Conservation (phyloP, 83 land plant genomes). For the Diphasiastrum complanatum region DNA sequence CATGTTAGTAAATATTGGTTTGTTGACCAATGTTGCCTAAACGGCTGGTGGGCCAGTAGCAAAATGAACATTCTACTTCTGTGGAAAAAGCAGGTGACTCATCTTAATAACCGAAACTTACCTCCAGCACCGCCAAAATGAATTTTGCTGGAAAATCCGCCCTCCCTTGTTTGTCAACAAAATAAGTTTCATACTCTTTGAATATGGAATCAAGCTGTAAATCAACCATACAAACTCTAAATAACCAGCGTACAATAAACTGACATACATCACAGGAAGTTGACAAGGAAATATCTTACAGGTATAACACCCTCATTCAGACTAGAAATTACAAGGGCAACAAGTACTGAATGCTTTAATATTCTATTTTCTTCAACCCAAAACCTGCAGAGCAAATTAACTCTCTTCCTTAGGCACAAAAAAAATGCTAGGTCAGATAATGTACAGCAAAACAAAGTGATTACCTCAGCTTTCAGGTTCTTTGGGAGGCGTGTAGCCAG, state of each 20-base stretch:
- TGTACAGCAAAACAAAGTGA: neutral
- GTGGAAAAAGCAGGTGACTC: no score
- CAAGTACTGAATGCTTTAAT: no score
- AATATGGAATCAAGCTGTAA: slow-evolving; percentile 70
- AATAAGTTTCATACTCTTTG: slow-evolving; percentile 61
- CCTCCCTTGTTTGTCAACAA: slow-evolving; percentile 35
- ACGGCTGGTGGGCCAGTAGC: no score
- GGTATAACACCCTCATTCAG: neutral
- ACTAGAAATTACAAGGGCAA: neutral
- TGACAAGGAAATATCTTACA: no score
- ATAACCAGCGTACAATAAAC: no score
- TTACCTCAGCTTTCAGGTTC: slow-evolving; percentile 66
- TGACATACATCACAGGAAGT: no score
- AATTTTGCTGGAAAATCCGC: slow-evolving; percentile 88
- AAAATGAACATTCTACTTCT: no score
- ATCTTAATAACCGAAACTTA: slow-evolving; percentile 21
- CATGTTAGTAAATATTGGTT: no score
- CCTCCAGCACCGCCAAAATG: slow-evolving; percentile 62
- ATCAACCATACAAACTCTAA: neutral
- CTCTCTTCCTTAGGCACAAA: neutral
- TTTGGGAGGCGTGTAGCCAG: slow-evolving; percentile 87
- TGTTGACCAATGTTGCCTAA: no score
- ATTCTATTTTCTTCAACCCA: no score
- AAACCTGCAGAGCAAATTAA: neutral
- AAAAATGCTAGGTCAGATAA: slow-evolving; percentile 1